These are phyloP conservation scores for Eimeria sp. DNA, from an alignment of 169 alveolate species.

Conservation along the genomic window DNA sequence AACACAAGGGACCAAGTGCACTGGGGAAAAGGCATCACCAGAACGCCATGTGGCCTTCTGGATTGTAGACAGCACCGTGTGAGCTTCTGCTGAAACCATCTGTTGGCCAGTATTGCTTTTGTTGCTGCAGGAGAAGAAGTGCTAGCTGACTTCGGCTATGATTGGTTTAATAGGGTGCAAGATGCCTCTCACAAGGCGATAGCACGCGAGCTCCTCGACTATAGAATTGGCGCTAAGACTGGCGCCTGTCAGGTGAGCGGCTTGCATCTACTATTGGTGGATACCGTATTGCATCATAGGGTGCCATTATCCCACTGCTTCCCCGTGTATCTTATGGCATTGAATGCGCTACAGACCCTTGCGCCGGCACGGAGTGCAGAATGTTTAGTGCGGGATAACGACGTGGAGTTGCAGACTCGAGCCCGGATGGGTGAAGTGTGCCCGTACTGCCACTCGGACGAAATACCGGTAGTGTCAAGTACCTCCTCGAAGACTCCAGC, in stretches of 20 bases:
- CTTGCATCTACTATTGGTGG: background rate
- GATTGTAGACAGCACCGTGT: background rate
- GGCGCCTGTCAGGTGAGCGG: constrained; percentile 68
- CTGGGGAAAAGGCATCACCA: background rate
- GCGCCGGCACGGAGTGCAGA: constrained; percentile 70
- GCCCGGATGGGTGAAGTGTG: constrained; percentile 80
- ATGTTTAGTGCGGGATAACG: constrained; percentile 68
- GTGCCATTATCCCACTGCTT: background rate
- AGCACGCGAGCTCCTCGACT: constrained; percentile 87
- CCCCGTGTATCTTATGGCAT: background rate
- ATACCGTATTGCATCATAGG: background rate
- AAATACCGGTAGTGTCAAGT: constrained; percentile 33
- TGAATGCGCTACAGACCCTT: background rate
- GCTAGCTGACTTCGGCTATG: constrained; percentile 95
- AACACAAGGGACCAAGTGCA: background rate
- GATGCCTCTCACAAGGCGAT: constrained; percentile 89
- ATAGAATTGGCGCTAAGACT: constrained; percentile 82
- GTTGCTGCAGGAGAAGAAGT: constrained; percentile 92
- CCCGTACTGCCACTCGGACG: constrained; percentile 81
- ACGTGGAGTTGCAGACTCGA: constrained; percentile 60
- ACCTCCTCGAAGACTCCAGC: background rate
- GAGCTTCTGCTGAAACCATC: background rate
- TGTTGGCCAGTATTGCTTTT: background rate
- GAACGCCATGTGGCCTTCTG: background rate
- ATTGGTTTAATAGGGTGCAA: constrained; percentile 94